Conservation (phyloP, 805 yeast genomes). For the Myxozyma monticola region DNA sequence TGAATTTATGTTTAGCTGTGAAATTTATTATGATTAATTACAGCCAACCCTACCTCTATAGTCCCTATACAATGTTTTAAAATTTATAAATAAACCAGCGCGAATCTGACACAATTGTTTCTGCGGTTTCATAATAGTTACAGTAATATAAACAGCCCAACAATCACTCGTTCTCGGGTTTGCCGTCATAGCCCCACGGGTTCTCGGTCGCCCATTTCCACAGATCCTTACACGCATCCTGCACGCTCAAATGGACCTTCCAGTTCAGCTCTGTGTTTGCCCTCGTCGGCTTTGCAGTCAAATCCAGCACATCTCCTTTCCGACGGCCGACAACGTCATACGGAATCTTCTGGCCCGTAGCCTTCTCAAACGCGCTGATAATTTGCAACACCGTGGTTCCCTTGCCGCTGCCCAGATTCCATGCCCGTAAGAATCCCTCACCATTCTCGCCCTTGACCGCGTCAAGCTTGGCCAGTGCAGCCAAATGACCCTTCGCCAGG, state of each 20-base stretch:
- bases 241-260: slow-evolving; percentile 57
- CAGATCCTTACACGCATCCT: slow-evolving; percentile 66
- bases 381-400: slow-evolving; percentile 81
- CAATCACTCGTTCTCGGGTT: slow-evolving; percentile 22
- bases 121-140: too few species aligned
- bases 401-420: slow-evolving; percentile 81
- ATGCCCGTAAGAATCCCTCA: slow-evolving; percentile 63
- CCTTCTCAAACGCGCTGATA: slow-evolving; percentile 60
- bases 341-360: slow-evolving; percentile 64
- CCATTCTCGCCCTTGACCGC: slow-evolving; percentile 29
- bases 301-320: slow-evolving; percentile 72
- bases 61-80: neutral
- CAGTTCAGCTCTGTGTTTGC: slow-evolving; percentile 68
- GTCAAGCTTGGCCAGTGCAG: slow-evolving; percentile 62
- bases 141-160: too few species aligned
- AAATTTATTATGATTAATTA: too few species aligned
- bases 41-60: neutral
- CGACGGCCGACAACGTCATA: slow-evolving; percentile 66
- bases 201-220: slow-evolving; percentile 77
- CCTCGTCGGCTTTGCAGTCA: slow-evolving; percentile 69
- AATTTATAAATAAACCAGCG: neutral
- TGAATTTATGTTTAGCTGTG: neutral
- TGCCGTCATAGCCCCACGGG: slow-evolving; percentile 55
- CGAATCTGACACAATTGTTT: neutral
- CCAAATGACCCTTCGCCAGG: slow-evolving; percentile 72